Evolutionary conservation across 192 early-diverging fungal species (phyloP).

Genomic region (Rhizophagus sp.): DNA sequence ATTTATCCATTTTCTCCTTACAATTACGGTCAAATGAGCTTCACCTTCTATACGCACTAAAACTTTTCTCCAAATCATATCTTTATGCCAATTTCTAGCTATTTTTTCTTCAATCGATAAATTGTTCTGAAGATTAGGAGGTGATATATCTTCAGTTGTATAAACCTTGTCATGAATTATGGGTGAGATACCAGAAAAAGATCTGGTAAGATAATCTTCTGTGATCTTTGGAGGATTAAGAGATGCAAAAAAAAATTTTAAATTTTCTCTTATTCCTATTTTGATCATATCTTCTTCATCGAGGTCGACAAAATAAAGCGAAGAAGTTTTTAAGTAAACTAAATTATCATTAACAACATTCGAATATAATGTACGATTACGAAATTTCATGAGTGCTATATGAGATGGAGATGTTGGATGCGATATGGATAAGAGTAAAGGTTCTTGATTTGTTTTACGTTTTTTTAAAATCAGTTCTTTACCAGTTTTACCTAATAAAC

Average conservation of each 20-base stretch:
- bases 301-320: constrained; percentile 30
- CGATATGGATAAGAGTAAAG: constrained; percentile 44
- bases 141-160: constrained; percentile 3
- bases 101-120: constrained; percentile 29
- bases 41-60: constrained; percentile 42
- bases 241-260: constrained; percentile 21
- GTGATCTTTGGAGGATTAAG: constrained; percentile 28
- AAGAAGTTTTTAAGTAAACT: constrained; percentile 41
- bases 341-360: constrained; percentile 52
- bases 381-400: constrained; percentile 36
- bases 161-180: constrained; percentile 35
- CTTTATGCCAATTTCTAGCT: constrained; percentile 40
- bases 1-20: constrained; percentile 48
- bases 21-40: constrained; percentile 50
- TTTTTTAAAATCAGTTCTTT: constrained; percentile 44
- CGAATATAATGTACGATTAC: constrained; percentile 44
- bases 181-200: constrained; percentile 30
- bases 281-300: constrained; percentile 32
- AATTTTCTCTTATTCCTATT: constrained; percentile 26
- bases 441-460: constrained; percentile 24
- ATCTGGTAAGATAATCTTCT: constrained; percentile 29
- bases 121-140: neutral
- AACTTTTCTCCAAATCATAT: constrained; percentile 50
- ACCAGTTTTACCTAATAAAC: constrained; percentile 50
- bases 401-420: constrained; percentile 39